Conservation (phyloP, 441 rosid genomes). For the Euphorbia celastroides region DNA sequence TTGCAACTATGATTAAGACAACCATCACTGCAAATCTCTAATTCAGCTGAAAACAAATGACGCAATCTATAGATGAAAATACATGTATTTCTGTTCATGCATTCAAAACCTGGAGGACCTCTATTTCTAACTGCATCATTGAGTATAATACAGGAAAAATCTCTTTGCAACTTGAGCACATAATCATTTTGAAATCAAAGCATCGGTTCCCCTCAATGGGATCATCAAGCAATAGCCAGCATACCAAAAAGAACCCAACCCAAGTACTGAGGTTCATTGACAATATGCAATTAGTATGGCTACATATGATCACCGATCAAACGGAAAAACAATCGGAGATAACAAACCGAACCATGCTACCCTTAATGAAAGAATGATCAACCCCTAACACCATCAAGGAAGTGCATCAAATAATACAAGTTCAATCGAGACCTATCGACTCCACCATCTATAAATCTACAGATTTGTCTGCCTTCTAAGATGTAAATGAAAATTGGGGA, state of each 20-base stretch:
- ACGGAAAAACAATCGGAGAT: background rate
- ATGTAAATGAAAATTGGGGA: background rate
- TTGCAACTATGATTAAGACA: too few relatives aligned
- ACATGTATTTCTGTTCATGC: too few relatives aligned
- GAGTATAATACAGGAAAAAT: too few relatives aligned
- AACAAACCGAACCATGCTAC: background rate
- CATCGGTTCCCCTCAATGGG: background rate
- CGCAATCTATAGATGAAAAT: too few relatives aligned
- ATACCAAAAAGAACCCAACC: background rate
- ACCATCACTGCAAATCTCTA: too few relatives aligned
- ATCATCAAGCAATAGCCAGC: background rate
- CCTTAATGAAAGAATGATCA: background rate
- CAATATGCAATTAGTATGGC: background rate
- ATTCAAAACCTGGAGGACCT: too few relatives aligned
- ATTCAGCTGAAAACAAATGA: too few relatives aligned
- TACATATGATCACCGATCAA: conserved; percentile 11
- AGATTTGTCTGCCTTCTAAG: background rate
- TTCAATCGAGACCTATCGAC: background rate
- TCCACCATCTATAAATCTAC: conserved; percentile 5
- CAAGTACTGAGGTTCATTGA: background rate
- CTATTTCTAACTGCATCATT: too few relatives aligned
- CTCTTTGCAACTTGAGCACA: too few relatives aligned
- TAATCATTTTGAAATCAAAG: too few relatives aligned
- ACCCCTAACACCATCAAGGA: conserved; percentile 2
- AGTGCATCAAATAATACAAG: conserved; percentile 8